Conservation (phyloP, 2,329 filamentous ascomycete genomes). For the Fusarium siculi region DNA sequence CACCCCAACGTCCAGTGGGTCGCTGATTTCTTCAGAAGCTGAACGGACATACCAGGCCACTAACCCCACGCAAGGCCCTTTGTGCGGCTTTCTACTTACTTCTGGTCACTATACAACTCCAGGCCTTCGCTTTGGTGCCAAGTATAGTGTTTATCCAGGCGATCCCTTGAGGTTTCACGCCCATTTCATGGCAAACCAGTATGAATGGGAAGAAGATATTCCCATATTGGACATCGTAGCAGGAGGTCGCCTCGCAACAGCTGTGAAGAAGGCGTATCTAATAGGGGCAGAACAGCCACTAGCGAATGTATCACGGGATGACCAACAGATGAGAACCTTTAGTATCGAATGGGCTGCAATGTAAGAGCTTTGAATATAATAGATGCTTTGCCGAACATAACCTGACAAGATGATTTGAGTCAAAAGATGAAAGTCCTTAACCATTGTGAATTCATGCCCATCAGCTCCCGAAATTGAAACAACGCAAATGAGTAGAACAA, state of each 20-base stretch:
- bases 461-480: constrained; percentile 26
- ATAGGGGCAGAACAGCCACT: constrained; percentile 74
- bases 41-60: constrained; percentile 18
- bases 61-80: constrained; percentile 55
- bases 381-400: constrained; percentile 19
- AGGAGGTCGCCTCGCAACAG: constrained; percentile 88
- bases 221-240: constrained; percentile 85
- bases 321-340: constrained; percentile 71
- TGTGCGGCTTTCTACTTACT: constrained; percentile 83
- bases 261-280: constrained; percentile 95
- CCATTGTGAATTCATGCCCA: constrained; percentile 12
- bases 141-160: constrained; percentile 94
- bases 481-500: neutral
- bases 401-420: constrained; percentile 7
- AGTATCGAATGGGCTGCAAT: constrained; percentile 95
- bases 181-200: constrained; percentile 87
- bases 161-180: constrained; percentile 95
- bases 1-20: constrained; percentile 51
- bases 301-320: constrained; percentile 48
- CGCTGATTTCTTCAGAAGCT: constrained; percentile 41
- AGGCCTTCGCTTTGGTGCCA: constrained; percentile 91
- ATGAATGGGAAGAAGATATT: constrained; percentile 89
- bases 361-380: constrained; percentile 58
- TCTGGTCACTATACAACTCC: constrained; percentile 89
- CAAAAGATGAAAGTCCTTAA: constrained; percentile 3